Evolutionary conservation across 2,329 filamentous ascomycete species (phyloP).

Genomic region (Hymenoscyphus occultus): DNA sequence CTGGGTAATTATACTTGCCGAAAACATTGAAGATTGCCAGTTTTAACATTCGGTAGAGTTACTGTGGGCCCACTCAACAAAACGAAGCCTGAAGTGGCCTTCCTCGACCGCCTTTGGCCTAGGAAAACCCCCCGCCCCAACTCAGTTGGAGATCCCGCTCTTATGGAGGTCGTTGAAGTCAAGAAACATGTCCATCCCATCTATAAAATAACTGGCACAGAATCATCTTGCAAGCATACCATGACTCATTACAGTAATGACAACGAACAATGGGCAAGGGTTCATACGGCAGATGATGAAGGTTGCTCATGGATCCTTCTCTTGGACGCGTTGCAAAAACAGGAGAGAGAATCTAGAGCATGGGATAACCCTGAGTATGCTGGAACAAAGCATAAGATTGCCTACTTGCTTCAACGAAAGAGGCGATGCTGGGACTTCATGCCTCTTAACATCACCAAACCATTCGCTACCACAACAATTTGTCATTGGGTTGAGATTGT

Average conservation of each 20-base stretch:
- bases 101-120: constrained; percentile 2
- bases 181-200: background rate
- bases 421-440: constrained; percentile 39
- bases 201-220: constrained; percentile 8
- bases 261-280: constrained; percentile 14
- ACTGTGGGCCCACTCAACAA: constrained; percentile 3
- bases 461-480: constrained; percentile 54
- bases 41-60: background rate
- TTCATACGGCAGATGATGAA: constrained; percentile 19
- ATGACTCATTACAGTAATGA: constrained; percentile 6
- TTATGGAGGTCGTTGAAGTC: constrained; percentile 4
- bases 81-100: constrained; percentile 1
- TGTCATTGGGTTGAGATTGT: constrained; percentile 54
- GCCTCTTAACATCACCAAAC: constrained; percentile 46
- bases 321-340: constrained; percentile 15
- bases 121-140: background rate
- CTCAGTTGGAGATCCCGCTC: background rate
- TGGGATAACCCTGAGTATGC: constrained; percentile 9
- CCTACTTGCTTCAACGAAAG: constrained; percentile 16
- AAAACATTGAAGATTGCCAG: too few relatives aligned
- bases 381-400: constrained; percentile 14
- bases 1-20: background rate
- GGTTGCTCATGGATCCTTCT: constrained; percentile 17
- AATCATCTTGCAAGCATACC: background rate
- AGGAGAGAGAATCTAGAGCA: constrained; percentile 14